Percentiles rank a stretch among this genome's conserved stretches.
These are phyloP conservation scores for Talaromyces sp. DNA, from an alignment of 2,329 filamentous ascomycete genomes.

Conservation along the genomic window DNA sequence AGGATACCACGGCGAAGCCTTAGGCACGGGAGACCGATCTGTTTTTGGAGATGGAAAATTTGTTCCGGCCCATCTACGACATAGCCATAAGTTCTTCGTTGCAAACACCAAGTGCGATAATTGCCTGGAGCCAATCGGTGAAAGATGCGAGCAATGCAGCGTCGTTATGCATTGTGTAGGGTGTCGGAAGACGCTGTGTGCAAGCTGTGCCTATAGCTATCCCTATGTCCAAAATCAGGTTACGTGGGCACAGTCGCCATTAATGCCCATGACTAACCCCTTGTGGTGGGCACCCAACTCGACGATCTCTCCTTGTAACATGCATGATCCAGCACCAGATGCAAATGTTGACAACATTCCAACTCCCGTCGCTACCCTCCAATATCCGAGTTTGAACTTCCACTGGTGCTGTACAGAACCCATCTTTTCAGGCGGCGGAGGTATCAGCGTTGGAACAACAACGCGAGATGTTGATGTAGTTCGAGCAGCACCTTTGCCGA, in stretches of 20 bases:
- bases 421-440: conserved; percentile 57
- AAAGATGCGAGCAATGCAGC: conserved; percentile 59
- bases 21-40: conserved; percentile 48
- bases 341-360: conserved; percentile 32
- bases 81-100: conserved; percentile 52
- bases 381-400: conserved; percentile 52
- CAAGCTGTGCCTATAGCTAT: conserved; percentile 57
- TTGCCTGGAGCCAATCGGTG: conserved; percentile 52
- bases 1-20: conserved; percentile 53
- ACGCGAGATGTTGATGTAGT: conserved; percentile 54
- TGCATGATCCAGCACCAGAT: conserved; percentile 48
- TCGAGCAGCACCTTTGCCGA: conserved; percentile 55
- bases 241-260: conserved; percentile 26
- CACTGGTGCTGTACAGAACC: conserved; percentile 60
- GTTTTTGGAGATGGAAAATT: conserved; percentile 52
- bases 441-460: conserved; percentile 55
- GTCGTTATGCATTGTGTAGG: conserved; percentile 60
- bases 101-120: conserved; percentile 53
- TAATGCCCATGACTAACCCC: conserved; percentile 29
- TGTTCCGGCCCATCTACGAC: conserved; percentile 51
- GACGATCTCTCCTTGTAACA: conserved; percentile 54
- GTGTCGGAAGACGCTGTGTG: conserved; percentile 58
- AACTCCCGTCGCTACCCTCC: conserved; percentile 32
- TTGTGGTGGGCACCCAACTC: conserved; percentile 60
- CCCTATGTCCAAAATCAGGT: conserved; percentile 42